phyloP scores from a whole-genome alignment of 192 early-diverging fungal genomes.

The Entomortierella parvispora region DNA sequence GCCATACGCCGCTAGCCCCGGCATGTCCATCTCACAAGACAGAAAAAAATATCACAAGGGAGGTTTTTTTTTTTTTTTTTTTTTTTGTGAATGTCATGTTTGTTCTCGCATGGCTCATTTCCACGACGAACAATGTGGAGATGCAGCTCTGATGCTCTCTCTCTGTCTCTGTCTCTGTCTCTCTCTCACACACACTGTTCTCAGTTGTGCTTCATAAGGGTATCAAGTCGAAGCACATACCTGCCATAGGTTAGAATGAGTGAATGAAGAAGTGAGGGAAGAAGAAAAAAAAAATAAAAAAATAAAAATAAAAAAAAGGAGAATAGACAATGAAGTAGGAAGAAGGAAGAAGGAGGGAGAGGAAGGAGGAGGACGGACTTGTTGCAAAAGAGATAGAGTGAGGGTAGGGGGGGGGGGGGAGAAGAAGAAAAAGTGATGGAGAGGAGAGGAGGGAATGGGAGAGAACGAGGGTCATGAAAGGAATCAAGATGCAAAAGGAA shows the following conservation, averaged over 20 bases:
- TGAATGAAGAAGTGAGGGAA: background rate
- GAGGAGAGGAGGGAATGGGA: background rate
- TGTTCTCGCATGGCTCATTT: too few species aligned
- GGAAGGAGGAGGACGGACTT: slow-evolving; percentile 1
- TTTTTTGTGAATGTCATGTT: too few species aligned
- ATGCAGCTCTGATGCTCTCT: too few species aligned
- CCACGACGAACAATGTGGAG: too few species aligned
- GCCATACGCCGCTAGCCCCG: too few species aligned
- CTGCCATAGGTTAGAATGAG: background rate
- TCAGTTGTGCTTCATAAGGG: too few species aligned
- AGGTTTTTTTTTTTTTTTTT: too few species aligned
- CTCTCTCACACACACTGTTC: too few species aligned
- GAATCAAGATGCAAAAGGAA: background rate
- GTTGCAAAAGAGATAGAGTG: background rate
- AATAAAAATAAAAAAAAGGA: slow-evolving; percentile 1
- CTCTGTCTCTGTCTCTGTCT: too few species aligned
- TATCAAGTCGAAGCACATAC: too few species aligned
- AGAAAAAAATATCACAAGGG: too few species aligned
- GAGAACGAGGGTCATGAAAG: background rate
- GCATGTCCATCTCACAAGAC: too few species aligned
- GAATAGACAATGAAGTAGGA: background rate
- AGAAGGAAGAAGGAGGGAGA: slow-evolving; percentile 1
- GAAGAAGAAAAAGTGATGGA: background rate
- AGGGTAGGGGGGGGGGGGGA: background rate
- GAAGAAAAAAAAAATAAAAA: background rate